These are phyloP conservation scores for Sicyos edulis DNA, from an alignment of 306 rosid genomes.

Conservation along the genomic window DNA sequence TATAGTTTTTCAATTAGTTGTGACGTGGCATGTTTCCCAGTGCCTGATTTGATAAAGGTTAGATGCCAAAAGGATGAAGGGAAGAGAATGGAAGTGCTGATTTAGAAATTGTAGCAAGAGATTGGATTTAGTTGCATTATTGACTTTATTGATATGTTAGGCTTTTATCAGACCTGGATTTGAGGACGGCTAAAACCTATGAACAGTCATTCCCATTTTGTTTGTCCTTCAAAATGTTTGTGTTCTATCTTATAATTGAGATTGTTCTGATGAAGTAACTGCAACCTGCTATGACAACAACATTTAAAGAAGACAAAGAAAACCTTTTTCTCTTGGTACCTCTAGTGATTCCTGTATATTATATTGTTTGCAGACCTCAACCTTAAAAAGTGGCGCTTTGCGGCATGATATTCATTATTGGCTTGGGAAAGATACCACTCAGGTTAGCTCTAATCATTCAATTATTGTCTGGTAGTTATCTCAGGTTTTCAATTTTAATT, in stretches of 20 bases:
- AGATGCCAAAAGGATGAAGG: constrained; percentile 9
- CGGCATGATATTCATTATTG: constrained; percentile 93
- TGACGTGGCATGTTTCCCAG: background rate
- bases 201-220: background rate
- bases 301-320: background rate
- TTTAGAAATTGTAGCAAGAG: background rate
- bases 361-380: constrained; percentile 47
- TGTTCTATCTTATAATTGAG: background rate
- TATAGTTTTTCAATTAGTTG: background rate
- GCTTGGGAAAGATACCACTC: constrained; percentile 91
- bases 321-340: background rate
- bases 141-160: constrained; percentile 1
- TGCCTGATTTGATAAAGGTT: background rate
- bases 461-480: constrained; percentile 12
- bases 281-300: constrained; percentile 12
- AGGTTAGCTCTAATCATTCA: constrained; percentile 36
- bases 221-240: background rate
- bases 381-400: constrained; percentile 80
- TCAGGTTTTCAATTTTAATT: constrained; percentile 19
- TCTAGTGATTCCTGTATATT: constrained; percentile 7
- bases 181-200: background rate
- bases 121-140: background rate
- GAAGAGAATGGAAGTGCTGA: background rate
- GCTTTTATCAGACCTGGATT: constrained; percentile 4
- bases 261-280: constrained; percentile 8